Percentiles rank a stretch among this genome's conserved stretches.
Conservation (phyloP, 805 yeast genomes). For the Metschnikowia amazonensis region DNA sequence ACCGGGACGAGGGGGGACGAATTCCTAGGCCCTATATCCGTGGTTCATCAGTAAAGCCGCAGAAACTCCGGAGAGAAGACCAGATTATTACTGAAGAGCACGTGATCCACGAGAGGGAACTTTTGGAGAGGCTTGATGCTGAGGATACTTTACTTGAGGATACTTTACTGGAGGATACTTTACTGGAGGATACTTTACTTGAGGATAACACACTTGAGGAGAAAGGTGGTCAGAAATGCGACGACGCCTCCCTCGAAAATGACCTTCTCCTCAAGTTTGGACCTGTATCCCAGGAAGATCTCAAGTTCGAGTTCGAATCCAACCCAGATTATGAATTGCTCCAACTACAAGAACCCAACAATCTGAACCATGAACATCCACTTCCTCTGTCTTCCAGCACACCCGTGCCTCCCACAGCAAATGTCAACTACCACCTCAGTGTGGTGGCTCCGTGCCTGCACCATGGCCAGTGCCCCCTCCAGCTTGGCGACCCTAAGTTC, state of each 20-base stretch:
- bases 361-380: no score
- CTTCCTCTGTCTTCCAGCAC: no score
- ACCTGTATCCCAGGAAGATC: no score
- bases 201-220: slow-evolving; percentile 36
- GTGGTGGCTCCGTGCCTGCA: slow-evolving; percentile 90
- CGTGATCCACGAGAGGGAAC: slow-evolving; percentile 29
- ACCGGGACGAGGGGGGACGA: slow-evolving; percentile 51
- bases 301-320: slow-evolving; percentile 47
- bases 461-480: slow-evolving; percentile 82
- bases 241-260: no score
- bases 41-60: slow-evolving; percentile 45
- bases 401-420: slow-evolving; percentile 3
- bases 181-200: slow-evolving; percentile 32
- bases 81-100: slow-evolving; percentile 36
- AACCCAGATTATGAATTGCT: slow-evolving; percentile 27
- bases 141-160: slow-evolving; percentile 16
- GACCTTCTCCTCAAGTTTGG: no score
- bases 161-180: slow-evolving; percentile 35
- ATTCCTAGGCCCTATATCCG: slow-evolving; percentile 66
- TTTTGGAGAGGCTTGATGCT: slow-evolving; percentile 24
- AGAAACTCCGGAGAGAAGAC: slow-evolving; percentile 32
- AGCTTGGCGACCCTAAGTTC: slow-evolving; percentile 66
- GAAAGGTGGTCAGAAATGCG: no score
- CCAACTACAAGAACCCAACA: no score
- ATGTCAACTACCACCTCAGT: slow-evolving; percentile 49